These are phyloP conservation scores for Tulasnella sp. DNA, from an alignment of 768 basidiomycete genomes.

Conservation along the genomic window DNA sequence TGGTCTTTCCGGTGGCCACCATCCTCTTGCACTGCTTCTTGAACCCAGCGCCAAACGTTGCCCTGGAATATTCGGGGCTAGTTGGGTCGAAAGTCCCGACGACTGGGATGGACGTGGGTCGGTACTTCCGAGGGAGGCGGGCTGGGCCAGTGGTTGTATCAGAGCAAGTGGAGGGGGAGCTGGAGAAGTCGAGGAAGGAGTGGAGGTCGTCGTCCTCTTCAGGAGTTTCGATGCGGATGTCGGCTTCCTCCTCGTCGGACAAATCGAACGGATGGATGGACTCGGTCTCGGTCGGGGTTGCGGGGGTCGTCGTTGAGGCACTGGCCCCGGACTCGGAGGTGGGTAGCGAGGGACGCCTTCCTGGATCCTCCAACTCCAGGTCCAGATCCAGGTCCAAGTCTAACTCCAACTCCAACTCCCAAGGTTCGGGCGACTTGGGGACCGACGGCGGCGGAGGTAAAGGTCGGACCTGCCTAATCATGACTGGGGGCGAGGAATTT, in stretches of 20 bases:
- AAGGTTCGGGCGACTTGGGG: neutral
- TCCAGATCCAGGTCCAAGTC: neutral
- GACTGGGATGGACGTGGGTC: neutral
- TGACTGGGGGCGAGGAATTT: neutral
- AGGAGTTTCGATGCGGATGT: neutral
- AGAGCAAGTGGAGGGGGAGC: neutral
- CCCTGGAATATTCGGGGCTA: neutral
- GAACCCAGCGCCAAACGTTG: neutral
- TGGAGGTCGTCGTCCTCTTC: too few relatives aligned
- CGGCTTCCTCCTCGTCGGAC: neutral
- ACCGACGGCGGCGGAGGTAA: neutral
- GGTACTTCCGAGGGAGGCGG: neutral
- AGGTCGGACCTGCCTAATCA: neutral
- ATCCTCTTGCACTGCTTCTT: neutral
- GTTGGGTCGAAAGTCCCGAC: neutral
- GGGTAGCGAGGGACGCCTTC: neutral
- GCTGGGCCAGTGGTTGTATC: neutral
- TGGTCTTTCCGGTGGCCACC: neutral
- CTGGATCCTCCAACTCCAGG: neutral
- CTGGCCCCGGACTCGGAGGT: neutral
- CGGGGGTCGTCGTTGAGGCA: too few relatives aligned
- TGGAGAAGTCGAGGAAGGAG: too few relatives aligned
- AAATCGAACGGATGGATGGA: neutral
- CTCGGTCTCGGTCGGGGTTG: neutral
- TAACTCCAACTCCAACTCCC: too few relatives aligned